These are phyloP conservation scores for Fusarium mangiferae DNA, from an alignment of 2,329 filamentous ascomycete genomes.

Conservation along the genomic window DNA sequence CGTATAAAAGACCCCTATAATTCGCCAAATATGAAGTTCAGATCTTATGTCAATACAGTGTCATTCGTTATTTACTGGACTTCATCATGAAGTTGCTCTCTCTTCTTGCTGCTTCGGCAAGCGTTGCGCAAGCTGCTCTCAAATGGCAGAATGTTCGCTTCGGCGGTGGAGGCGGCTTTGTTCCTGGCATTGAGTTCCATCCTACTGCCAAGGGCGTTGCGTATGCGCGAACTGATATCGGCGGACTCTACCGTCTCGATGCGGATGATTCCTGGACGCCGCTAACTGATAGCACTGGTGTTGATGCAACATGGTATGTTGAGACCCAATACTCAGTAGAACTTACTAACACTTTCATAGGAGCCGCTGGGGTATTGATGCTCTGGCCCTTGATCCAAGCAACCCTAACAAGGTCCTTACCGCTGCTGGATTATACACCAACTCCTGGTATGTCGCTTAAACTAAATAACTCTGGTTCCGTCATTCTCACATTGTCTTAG, in stretches of 20 bases:
- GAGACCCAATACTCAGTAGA: rapidly evolving
- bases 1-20: not conserved
- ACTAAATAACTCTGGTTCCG: rapidly evolving
- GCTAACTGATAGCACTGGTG: constrained; percentile 23
- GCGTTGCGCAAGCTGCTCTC: constrained; percentile 8
- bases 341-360: constrained; percentile 38
- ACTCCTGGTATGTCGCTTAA: constrained; percentile 50
- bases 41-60: rapidly evolving
- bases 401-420: constrained; percentile 63
- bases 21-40: not conserved
- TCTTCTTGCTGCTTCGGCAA: constrained; percentile 17
- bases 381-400: constrained; percentile 65
- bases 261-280: constrained; percentile 34
- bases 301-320: constrained; percentile 20
- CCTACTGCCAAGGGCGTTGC: constrained; percentile 32
- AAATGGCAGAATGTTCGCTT: constrained; percentile 35
- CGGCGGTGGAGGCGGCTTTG: constrained; percentile 31
- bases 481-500: not conserved
- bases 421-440: constrained; percentile 69
- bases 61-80: not conserved
- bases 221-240: constrained; percentile 31
- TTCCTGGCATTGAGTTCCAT: constrained; percentile 33
- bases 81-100: constrained; percentile 19
- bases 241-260: constrained; percentile 34
- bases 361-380: constrained; percentile 67